phyloP scores from a whole-genome alignment of 2,329 filamentous ascomycete species.

The Fusarium ramigenum region DNA sequence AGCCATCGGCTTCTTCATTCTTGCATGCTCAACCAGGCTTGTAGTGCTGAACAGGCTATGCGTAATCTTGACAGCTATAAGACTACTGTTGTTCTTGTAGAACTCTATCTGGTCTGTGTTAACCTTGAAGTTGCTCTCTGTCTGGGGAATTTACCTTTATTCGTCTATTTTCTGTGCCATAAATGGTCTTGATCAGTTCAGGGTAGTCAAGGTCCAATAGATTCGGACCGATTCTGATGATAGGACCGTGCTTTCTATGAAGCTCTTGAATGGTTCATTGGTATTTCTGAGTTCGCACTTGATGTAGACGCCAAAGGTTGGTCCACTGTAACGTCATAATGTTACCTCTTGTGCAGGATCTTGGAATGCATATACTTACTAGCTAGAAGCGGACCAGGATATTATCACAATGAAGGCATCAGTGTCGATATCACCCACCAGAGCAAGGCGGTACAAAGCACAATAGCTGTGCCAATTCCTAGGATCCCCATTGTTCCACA shows the following conservation, averaged over 20 bases:
- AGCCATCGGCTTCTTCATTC: no score
- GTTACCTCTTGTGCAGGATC: no score
- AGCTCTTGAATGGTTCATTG: slow-evolving; percentile 46
- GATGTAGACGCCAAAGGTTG: slow-evolving; percentile 49
- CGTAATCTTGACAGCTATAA: no score
- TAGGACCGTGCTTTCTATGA: slow-evolving; percentile 51
- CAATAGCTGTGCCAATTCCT: no score
- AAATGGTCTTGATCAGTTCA: slow-evolving; percentile 49
- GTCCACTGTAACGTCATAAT: slow-evolving; percentile 34
- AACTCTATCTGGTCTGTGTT: no score
- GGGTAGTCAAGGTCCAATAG: slow-evolving; percentile 50
- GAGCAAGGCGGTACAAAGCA: background rate
- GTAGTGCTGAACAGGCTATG: no score
- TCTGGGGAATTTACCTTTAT: no score
- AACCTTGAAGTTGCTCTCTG: no score
- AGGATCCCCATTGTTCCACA: accelerated
- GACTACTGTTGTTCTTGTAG: no score
- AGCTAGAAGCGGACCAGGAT: background rate
- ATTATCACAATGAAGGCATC: background rate
- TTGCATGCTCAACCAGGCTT: no score
- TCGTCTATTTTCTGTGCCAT: slow-evolving; percentile 46
- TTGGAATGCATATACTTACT: background rate
- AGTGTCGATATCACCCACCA: background rate
- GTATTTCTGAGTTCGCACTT: slow-evolving; percentile 39
- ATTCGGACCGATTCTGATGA: slow-evolving; percentile 54